phyloP scores from a whole-genome alignment of 2,329 filamentous ascomycete species.

The Colletotrichum karsti region DNA sequence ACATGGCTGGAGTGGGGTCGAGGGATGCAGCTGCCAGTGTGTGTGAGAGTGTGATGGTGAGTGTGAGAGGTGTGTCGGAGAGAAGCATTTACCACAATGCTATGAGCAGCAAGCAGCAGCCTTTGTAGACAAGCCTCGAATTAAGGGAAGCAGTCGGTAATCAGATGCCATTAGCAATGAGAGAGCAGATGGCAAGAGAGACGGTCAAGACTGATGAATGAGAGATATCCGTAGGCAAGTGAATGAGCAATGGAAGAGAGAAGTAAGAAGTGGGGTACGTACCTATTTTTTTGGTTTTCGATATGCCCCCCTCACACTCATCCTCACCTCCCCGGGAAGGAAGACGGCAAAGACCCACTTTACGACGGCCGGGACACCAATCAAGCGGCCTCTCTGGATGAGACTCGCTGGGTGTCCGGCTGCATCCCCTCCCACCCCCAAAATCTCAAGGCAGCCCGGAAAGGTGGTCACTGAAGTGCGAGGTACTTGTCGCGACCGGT shows the following conservation, averaged over 20 bases:
- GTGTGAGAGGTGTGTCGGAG: neutral
- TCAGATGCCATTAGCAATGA: too few relatives aligned
- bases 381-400: constrained; percentile 14
- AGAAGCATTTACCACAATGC: too few relatives aligned
- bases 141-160: too few relatives aligned
- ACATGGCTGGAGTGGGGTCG: neutral
- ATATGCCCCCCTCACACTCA: neutral
- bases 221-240: neutral
- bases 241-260: neutral
- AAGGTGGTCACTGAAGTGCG: neutral
- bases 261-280: neutral
- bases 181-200: neutral
- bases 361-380: neutral
- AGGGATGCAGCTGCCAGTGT: neutral
- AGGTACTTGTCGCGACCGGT: neutral
- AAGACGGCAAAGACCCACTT: neutral
- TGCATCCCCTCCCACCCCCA: constrained; percentile 11
- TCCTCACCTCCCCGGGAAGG: constrained; percentile 8
- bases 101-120: neutral
- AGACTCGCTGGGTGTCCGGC: constrained; percentile 28
- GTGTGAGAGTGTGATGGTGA: neutral
- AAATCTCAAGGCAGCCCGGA: neutral
- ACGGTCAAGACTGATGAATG: neutral
- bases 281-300: constrained; percentile 10
- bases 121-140: too few relatives aligned